Evolutionary conservation across 108 stramenopile species (phyloP).

Genomic region (Schizochytrium sp.): DNA sequence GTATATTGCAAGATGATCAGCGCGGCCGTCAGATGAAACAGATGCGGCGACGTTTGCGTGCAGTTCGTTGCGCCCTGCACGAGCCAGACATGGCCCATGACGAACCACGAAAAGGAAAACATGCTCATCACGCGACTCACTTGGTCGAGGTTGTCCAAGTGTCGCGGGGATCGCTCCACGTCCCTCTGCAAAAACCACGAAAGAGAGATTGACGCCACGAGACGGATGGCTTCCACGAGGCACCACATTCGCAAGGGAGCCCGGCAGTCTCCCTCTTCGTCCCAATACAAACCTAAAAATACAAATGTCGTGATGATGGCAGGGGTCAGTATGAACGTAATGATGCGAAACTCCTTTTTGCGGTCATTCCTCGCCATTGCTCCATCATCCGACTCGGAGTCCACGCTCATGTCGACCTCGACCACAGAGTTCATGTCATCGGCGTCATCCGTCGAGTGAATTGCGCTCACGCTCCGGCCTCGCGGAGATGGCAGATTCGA

Average conservation of each 20-base stretch:
- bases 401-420: not conserved
- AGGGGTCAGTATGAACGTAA: not conserved
- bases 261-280: not conserved
- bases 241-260: not conserved
- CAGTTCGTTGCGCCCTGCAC: not conserved
- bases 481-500: too few relatives aligned
- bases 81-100: conserved; percentile 6
- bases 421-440: not conserved
- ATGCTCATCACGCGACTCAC: not conserved
- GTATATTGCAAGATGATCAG: conserved; percentile 2
- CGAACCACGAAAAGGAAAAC: conserved; percentile 9
- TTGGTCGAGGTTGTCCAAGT: not conserved
- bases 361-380: not conserved
- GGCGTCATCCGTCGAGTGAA: not conserved
- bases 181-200: not conserved
- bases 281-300: not conserved
- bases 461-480: too few relatives aligned
- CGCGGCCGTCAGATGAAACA: not conserved
- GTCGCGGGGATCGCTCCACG: not conserved
- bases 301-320: not conserved
- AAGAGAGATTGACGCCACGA: not conserved
- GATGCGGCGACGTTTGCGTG: not conserved
- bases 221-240: not conserved
- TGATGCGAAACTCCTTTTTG: not conserved
- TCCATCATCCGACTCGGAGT: not conserved